A percentile compares a stretch with the other conserved stretches of the same genome.
These are phyloP conservation scores for Larix kaempferi DNA, from an alignment of 75 land plant species.

Conservation along the genomic window DNA sequence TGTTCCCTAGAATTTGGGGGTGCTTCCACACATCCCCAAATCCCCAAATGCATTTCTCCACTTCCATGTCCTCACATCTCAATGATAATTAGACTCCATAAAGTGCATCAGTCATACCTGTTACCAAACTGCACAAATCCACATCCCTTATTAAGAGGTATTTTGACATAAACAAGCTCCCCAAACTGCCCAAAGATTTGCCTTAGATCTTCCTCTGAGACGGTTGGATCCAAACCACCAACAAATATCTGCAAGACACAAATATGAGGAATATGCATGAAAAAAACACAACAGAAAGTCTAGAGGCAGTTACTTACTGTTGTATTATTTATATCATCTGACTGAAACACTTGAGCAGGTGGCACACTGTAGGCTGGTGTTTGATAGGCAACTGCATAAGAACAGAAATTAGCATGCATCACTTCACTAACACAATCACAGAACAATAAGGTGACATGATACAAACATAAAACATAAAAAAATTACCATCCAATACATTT, in stretches of 20 bases:
- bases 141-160: conserved; percentile 81
- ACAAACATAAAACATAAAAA: neutral
- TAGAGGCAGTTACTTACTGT: conserved; percentile 59
- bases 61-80: neutral
- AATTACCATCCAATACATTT: neutral
- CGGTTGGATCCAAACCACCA: conserved; percentile 87
- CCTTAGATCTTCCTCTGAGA: conserved; percentile 79
- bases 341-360: conserved; percentile 49
- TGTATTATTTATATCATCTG: conserved; percentile 81
- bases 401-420: neutral
- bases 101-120: conserved; percentile 41
- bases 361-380: conserved; percentile 42
- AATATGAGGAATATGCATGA: conserved; percentile 3
- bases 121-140: conserved; percentile 89
- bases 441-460: neutral
- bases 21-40: too few relatives aligned
- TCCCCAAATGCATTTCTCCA: too few relatives aligned
- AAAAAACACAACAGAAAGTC: neutral
- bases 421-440: neutral
- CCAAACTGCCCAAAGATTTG: conserved; percentile 82
- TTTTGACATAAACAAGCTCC: conserved; percentile 85
- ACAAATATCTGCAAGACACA: conserved; percentile 72
- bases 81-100: neutral
- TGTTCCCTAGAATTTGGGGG: too few relatives aligned
- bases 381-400: conserved; percentile 48